Evolutionary conservation across 1,284 basidiomycete species (phyloP).

Genomic region (Cerioporus squamosus): DNA sequence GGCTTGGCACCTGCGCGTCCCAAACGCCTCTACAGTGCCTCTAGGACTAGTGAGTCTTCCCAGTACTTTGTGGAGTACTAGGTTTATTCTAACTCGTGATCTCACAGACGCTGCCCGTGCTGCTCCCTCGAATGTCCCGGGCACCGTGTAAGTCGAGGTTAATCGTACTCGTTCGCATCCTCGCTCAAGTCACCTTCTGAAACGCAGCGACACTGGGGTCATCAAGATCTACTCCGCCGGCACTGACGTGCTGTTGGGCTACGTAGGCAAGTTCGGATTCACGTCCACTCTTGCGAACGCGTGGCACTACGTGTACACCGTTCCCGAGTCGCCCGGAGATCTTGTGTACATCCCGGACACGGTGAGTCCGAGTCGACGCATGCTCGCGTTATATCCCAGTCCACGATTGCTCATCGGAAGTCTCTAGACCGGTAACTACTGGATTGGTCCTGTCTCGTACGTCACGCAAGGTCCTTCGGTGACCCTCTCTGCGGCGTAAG

Average conservation of each 20-base stretch:
- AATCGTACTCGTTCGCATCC: too few species aligned
- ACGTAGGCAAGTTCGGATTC: not conserved
- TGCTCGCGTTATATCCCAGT: not conserved
- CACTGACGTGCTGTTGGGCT: not conserved
- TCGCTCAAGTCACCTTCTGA: too few species aligned
- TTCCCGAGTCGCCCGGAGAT: not conserved
- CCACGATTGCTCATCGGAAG: not conserved
- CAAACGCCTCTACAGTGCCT: not conserved
- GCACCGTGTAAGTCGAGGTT: not conserved
- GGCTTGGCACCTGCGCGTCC: conserved; percentile 9
- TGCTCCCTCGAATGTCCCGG: not conserved
- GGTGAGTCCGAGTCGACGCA: not conserved
- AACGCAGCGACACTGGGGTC: not conserved
- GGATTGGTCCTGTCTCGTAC: not conserved
- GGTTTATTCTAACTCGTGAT: not conserved
- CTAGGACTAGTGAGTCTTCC: not conserved
- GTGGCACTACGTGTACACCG: not conserved
- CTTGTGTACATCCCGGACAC: not conserved
- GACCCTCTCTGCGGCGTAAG: not conserved
- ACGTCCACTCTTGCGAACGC: not conserved
- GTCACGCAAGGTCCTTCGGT: not conserved
- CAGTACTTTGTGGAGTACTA: not conserved
- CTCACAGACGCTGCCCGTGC: conserved; percentile 3
- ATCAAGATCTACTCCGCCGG: not conserved
- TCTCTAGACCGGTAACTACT: not conserved